These are phyloP conservation scores for Sugiyamaella lignohabitans DNA, from an alignment of 805 yeast genomes.

Conservation along the genomic window DNA sequence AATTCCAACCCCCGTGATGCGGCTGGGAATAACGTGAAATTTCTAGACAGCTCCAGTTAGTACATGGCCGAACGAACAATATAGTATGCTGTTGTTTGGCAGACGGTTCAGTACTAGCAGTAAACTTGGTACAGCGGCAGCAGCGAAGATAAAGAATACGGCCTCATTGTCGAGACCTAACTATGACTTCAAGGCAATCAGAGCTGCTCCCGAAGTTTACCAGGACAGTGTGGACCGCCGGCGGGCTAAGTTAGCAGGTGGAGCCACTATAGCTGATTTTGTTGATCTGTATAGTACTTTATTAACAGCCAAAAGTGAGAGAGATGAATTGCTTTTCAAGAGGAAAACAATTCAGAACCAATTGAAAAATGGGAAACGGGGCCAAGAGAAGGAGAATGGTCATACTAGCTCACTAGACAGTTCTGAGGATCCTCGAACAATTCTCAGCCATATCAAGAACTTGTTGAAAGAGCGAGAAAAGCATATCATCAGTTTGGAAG, in stretches of 20 bases:
- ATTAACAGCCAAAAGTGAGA: slow-evolving; percentile 4
- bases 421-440: background rate
- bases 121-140: too few species aligned
- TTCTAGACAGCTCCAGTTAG: too few species aligned
- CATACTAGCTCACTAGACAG: background rate
- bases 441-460: slow-evolving; percentile 17
- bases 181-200: slow-evolving; percentile 16
- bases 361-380: slow-evolving; percentile 10
- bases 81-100: background rate
- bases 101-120: background rate
- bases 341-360: slow-evolving; percentile 19
- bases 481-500: slow-evolving; percentile 10
- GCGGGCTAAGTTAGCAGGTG: slow-evolving; percentile 17
- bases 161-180: slow-evolving; percentile 19
- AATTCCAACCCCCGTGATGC: too few species aligned
- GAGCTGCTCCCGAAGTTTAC: slow-evolving; percentile 14
- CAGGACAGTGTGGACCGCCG: slow-evolving; percentile 24
- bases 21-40: too few species aligned
- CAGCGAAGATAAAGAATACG: slow-evolving; percentile 1
- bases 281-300: slow-evolving; percentile 21
- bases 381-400: too few species aligned
- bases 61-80: too few species aligned
- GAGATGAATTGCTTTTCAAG: slow-evolving; percentile 15
- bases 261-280: slow-evolving; percentile 22
- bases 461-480: slow-evolving; percentile 16